A percentile compares a stretch with the other conserved stretches of the same genome.
phyloP scores from a whole-genome alignment of 2,329 filamentous ascomycete species.

The Tolypocladium pustulatum region DNA sequence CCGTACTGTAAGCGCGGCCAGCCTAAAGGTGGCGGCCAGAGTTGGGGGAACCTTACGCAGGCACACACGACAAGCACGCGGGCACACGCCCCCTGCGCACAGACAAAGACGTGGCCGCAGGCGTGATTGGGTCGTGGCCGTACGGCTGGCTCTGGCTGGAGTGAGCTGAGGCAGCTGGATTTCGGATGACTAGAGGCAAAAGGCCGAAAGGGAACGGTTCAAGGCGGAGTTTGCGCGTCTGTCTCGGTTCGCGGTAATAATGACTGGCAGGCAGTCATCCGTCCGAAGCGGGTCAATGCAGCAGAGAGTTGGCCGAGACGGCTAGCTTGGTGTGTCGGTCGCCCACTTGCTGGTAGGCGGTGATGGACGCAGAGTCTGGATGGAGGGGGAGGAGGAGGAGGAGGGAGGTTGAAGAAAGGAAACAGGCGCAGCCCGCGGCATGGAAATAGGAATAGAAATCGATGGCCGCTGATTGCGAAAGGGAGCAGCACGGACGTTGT shows the following conservation, averaged over 20 bases:
- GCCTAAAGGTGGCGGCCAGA: constrained; percentile 7
- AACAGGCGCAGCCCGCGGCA: not conserved
- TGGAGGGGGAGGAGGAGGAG: not conserved
- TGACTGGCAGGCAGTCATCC: not conserved
- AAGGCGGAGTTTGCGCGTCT: not conserved
- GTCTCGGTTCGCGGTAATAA: not conserved
- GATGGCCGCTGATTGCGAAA: not conserved
- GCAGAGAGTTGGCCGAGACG: not conserved
- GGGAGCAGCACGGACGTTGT: not conserved
- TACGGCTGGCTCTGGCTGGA: not conserved
- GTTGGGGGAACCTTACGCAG: constrained; percentile 3
- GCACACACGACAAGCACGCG: constrained; percentile 3
- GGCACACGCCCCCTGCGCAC: constrained; percentile 5
- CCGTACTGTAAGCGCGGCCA: not conserved
- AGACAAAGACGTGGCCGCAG: not conserved
- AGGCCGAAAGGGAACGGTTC: not conserved
- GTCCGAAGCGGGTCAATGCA: not conserved
- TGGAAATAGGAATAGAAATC: not conserved
- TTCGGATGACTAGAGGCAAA: not conserved
- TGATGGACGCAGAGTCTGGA: not conserved
- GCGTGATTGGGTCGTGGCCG: not conserved
- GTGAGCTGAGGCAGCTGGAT: not conserved
- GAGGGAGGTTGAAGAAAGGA: not conserved
- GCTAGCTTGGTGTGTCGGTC: no score
- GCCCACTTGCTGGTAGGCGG: not conserved